These are phyloP conservation scores for Globomyces sp. DNA, from an alignment of 371 early-diverging fungal genomes.

Conservation along the genomic window DNA sequence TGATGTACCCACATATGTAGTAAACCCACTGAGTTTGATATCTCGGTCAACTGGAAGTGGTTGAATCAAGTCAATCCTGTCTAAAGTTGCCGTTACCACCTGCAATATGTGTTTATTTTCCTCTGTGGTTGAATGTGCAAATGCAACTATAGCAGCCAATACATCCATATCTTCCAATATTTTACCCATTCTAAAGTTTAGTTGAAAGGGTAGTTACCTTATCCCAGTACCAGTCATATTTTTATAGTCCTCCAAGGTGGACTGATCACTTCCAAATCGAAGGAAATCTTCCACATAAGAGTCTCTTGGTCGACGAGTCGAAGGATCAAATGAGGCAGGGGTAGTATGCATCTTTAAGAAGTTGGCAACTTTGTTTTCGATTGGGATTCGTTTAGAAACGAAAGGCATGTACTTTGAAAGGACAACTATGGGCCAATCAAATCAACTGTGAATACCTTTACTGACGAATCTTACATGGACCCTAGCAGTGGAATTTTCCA, in stretches of 20 bases:
- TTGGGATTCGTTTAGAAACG: not conserved
- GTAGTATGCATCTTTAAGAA: not conserved
- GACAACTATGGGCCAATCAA: no score
- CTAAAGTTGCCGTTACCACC: slow-evolving; percentile 67
- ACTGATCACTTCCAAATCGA: slow-evolving; percentile 73
- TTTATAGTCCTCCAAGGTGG: slow-evolving; percentile 77
- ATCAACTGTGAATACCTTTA: no score
- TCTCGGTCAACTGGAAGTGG: slow-evolving; percentile 64
- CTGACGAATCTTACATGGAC: no score
- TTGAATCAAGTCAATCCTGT: slow-evolving; percentile 79
- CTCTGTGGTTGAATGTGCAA: slow-evolving; percentile 4
- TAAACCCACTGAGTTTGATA: slow-evolving; percentile 67
- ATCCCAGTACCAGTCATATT: slow-evolving; percentile 57
- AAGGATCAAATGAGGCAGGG: no score
- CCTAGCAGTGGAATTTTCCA: no score
- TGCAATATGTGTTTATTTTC: not conserved
- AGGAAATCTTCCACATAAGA: slow-evolving; percentile 76
- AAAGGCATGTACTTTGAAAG: no score
- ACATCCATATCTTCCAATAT: slow-evolving; percentile 79
- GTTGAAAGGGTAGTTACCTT: not conserved
- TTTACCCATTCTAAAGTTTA: slow-evolving; percentile 42
- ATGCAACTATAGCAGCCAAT: slow-evolving; percentile 77
- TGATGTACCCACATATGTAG: slow-evolving; percentile 73
- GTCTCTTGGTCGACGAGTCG: slow-evolving; percentile 53
- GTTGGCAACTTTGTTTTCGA: slow-evolving; percentile 6